Percentiles rank a stretch among this genome's conserved stretches.
phyloP scores from a whole-genome alignment of 139 green algal genomes.

The Deuterostichococcus epilithicus region DNA sequence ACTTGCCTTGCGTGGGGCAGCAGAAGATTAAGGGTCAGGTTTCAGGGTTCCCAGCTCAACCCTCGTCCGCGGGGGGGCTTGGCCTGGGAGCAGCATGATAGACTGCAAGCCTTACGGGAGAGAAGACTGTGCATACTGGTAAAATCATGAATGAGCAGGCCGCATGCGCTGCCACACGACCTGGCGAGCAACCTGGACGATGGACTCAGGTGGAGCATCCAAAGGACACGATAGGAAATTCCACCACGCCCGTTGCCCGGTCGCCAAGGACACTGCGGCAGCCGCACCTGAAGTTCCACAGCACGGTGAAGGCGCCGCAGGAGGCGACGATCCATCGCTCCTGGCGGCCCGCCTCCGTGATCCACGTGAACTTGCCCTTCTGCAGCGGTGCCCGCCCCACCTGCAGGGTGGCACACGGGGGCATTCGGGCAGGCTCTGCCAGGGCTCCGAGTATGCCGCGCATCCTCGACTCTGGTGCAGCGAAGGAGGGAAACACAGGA shows the following conservation, averaged over 20 bases:
- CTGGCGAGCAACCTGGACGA: too few relatives aligned
- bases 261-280: neutral
- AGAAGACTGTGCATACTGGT: too few relatives aligned
- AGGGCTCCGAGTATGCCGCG: too few relatives aligned
- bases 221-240: too few relatives aligned
- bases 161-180: neutral
- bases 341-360: constrained; percentile 73
- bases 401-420: neutral
- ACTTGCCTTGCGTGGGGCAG: constrained; percentile 39
- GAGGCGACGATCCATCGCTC: constrained; percentile 85
- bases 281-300: constrained; percentile 76
- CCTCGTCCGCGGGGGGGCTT: neutral
- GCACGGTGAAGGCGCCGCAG: constrained; percentile 72
- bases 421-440: too few relatives aligned
- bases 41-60: neutral
- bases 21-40: constrained; percentile 10
- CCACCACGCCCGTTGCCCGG: neutral
- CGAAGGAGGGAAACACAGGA: too few relatives aligned
- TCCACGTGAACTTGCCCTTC: constrained; percentile 77
- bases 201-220: too few relatives aligned
- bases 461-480: too few relatives aligned
- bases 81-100: neutral
- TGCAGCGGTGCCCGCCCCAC: constrained; percentile 35
- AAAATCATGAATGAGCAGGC: too few relatives aligned
- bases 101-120: too few relatives aligned